A percentile compares a stretch with the other conserved stretches of the same genome.
Evolutionary conservation across 352 stramenopile species (phyloP).

Genomic region (Aphanomyces astaci): DNA sequence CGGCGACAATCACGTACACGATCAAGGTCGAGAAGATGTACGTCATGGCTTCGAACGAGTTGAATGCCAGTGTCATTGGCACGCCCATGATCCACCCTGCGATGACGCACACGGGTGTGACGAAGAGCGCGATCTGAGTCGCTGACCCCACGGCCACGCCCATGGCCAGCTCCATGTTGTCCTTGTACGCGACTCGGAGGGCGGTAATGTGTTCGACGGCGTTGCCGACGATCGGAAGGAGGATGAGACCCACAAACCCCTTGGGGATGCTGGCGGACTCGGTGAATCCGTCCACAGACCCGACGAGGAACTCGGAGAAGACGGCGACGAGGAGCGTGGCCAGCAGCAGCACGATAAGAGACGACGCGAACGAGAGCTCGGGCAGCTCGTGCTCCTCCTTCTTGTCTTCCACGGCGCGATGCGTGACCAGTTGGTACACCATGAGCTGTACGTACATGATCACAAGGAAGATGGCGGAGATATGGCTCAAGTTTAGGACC

Average conservation of each 20-base stretch:
- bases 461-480: slow-evolving; percentile 72
- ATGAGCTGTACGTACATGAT: slow-evolving; percentile 94
- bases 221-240: slow-evolving; percentile 97
- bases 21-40: slow-evolving; percentile 95
- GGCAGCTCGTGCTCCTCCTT: slow-evolving; percentile 49
- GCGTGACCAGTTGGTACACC: slow-evolving; percentile 93
- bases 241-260: slow-evolving; percentile 90
- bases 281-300: slow-evolving; percentile 74
- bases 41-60: slow-evolving; percentile 93
- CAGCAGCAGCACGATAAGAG: slow-evolving; percentile 64
- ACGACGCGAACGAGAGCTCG: slow-evolving; percentile 76
- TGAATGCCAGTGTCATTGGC: slow-evolving; percentile 95
- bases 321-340: slow-evolving; percentile 89
- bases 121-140: slow-evolving; percentile 96
- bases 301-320: slow-evolving; percentile 92
- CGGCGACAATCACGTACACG: slow-evolving; percentile 87
- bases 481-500: slow-evolving; percentile 65
- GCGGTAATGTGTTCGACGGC: slow-evolving; percentile 97
- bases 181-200: slow-evolving; percentile 93
- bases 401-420: slow-evolving; percentile 51
- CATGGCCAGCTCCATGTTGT: slow-evolving; percentile 99
- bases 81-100: slow-evolving; percentile 91
- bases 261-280: slow-evolving; percentile 59
- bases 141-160: slow-evolving; percentile 95
- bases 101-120: slow-evolving; percentile 92